Percentiles rank a stretch among this genome's conserved stretches.
These are phyloP conservation scores for Blastobotrys mokoenaii DNA, from an alignment of 805 yeast genomes.

Conservation along the genomic window DNA sequence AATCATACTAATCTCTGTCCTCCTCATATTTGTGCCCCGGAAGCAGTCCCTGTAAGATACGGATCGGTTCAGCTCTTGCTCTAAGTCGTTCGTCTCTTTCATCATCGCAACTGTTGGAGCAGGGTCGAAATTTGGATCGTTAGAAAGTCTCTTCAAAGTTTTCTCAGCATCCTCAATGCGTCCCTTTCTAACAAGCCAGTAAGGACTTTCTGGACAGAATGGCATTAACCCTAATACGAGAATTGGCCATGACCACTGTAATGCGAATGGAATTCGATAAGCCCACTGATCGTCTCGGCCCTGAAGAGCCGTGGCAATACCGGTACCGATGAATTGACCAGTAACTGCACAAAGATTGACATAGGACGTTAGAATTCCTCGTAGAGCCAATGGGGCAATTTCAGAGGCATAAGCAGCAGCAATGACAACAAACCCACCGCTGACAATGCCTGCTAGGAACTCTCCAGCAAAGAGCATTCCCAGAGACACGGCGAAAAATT, in stretches of 20 bases:
- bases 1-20: slow-evolving; percentile 42
- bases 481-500: slow-evolving; percentile 37
- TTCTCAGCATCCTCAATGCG: slow-evolving; percentile 35
- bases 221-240: neutral
- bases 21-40: slow-evolving; percentile 37
- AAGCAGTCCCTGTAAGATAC: slow-evolving; percentile 35
- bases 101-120: slow-evolving; percentile 38
- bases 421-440: slow-evolving; percentile 46
- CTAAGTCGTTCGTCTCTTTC: slow-evolving; percentile 35
- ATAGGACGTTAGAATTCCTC: slow-evolving; percentile 42
- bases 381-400: slow-evolving; percentile 42
- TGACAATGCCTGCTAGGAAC: slow-evolving; percentile 33
- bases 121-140: slow-evolving; percentile 16
- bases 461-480: slow-evolving; percentile 32
- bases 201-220: slow-evolving; percentile 49
- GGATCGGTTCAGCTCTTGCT: slow-evolving; percentile 12
- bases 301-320: slow-evolving; percentile 46
- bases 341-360: slow-evolving; percentile 46
- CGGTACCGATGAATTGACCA: slow-evolving; percentile 50
- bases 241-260: slow-evolving; percentile 48
- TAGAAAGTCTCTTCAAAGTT: slow-evolving; percentile 21
- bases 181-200: slow-evolving; percentile 43
- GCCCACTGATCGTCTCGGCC: slow-evolving; percentile 28
- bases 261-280: slow-evolving; percentile 46
- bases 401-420: slow-evolving; percentile 47